A percentile compares a stretch with the other conserved stretches of the same genome.
These are phyloP conservation scores for Cenchrus purpureus DNA, from an alignment of 176 grass and related monocot genomes.

Conservation along the genomic window DNA sequence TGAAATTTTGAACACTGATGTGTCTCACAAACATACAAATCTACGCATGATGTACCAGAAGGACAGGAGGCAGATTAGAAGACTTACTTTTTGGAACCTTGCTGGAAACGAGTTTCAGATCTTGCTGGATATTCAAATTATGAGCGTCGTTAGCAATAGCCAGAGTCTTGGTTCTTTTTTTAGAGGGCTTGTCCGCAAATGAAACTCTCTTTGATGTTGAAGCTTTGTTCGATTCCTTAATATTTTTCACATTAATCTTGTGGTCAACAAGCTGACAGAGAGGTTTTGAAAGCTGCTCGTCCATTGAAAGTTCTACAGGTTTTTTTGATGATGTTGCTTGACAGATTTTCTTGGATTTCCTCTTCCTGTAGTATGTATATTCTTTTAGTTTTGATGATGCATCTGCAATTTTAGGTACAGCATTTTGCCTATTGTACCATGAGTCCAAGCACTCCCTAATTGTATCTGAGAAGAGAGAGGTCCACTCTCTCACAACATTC, in stretches of 20 bases:
- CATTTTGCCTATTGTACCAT: conserved; percentile 46
- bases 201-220: conserved; percentile 35
- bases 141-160: conserved; percentile 29
- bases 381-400: conserved; percentile 48
- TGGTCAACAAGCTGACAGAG: conserved; percentile 53
- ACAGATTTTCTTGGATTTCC: conserved; percentile 59
- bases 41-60: background rate
- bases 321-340: conserved; percentile 37
- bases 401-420: conserved; percentile 36
- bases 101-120: conserved; percentile 41
- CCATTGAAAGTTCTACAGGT: conserved; percentile 37
- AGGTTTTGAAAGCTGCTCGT: conserved; percentile 59
- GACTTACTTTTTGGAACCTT: conserved; percentile 71
- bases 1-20: no score
- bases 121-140: conserved; percentile 45
- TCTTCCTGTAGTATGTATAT: conserved; percentile 80
- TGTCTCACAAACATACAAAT: conserved; percentile 12
- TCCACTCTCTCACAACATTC: conserved; percentile 56
- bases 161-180: conserved; percentile 30
- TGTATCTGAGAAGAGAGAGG: conserved; percentile 52
- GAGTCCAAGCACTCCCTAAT: conserved; percentile 60
- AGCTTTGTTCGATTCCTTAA: conserved; percentile 38
- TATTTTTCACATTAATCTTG: conserved; percentile 49
- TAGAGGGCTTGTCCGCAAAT: conserved; percentile 42
- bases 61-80: conserved; percentile 5